These are phyloP conservation scores for Colletotrichum higginsianum DNA, from an alignment of 2,329 filamentous ascomycete species.

Conservation along the genomic window DNA sequence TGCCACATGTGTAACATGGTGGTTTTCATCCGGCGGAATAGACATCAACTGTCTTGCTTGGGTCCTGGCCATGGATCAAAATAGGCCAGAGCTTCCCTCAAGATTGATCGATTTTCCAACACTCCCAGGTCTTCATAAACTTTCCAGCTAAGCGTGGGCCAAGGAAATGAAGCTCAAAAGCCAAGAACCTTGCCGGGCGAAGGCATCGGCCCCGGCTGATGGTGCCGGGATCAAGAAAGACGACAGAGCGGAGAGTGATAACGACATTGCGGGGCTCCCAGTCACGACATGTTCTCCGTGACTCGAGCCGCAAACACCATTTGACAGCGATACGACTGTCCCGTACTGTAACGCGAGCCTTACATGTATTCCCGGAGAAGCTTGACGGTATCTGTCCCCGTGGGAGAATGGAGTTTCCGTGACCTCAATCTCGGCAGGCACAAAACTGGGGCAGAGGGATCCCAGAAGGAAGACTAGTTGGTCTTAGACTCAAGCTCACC, in stretches of 20 bases:
- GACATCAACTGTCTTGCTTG: too few relatives aligned
- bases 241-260: constrained; percentile 36
- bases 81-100: background rate
- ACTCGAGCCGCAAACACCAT: background rate
- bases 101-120: background rate
- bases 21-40: too few relatives aligned
- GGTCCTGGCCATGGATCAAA: too few relatives aligned
- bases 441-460: constrained; percentile 13
- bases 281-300: constrained; percentile 17
- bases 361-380: background rate
- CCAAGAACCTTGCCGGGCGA: background rate
- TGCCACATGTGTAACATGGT: too few relatives aligned
- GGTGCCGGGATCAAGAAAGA: constrained; percentile 20
- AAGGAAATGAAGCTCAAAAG: background rate
- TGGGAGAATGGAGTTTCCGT: background rate
- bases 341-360: too few relatives aligned
- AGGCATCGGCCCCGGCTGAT: constrained; percentile 1
- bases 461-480: background rate
- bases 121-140: background rate
- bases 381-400: background rate
- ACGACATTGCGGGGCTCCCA: constrained; percentile 33
- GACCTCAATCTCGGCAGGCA: background rate
- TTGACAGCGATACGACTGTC: constrained; percentile 3
- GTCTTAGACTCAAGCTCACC: background rate
- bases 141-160: too few relatives aligned